A percentile compares a stretch with the other conserved stretches of the same genome.
phyloP scores from a whole-genome alignment of 805 yeast species.

The Lipomyces yamadae region DNA sequence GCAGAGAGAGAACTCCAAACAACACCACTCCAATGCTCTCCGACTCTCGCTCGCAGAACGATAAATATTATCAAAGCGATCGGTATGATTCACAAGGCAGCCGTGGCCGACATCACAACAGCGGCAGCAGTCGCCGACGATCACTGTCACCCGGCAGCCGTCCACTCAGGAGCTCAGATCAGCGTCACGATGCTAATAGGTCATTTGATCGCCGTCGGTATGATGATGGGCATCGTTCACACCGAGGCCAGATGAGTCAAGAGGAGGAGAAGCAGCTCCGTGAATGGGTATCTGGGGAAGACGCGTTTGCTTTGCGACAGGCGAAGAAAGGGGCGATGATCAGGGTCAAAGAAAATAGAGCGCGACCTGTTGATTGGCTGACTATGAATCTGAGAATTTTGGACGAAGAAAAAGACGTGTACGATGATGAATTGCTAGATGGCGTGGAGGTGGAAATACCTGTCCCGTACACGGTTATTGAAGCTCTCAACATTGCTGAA shows the following conservation, averaged over 20 bases:
- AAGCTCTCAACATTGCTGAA: constrained; percentile 26
- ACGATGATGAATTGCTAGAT: constrained; percentile 34
- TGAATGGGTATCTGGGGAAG: constrained; percentile 43
- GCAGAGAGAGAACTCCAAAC: no score
- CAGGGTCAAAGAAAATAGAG: constrained; percentile 41
- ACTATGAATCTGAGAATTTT: constrained; percentile 32
- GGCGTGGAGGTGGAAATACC: constrained; percentile 36
- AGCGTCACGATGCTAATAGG: background rate
- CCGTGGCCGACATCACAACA: background rate
- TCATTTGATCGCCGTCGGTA: background rate
- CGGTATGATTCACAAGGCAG: background rate
- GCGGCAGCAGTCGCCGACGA: background rate
- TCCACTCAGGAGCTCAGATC: background rate
- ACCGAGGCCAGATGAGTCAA: constrained; percentile 15
- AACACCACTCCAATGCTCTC: background rate
- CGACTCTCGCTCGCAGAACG: background rate
- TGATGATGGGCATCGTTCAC: background rate
- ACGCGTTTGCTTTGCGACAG: constrained; percentile 42
- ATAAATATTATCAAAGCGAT: background rate
- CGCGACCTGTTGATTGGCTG: constrained; percentile 40
- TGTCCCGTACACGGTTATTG: constrained; percentile 35
- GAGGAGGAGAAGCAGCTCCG: constrained; percentile 26
- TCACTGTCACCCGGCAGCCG: background rate
- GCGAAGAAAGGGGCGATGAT: constrained; percentile 43
- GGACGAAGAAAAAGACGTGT: constrained; percentile 30